Evolutionary conservation across 371 early-diverging fungal genomes (phyloP).

Genomic region (Homolaphlyctis polyrhiza): DNA sequence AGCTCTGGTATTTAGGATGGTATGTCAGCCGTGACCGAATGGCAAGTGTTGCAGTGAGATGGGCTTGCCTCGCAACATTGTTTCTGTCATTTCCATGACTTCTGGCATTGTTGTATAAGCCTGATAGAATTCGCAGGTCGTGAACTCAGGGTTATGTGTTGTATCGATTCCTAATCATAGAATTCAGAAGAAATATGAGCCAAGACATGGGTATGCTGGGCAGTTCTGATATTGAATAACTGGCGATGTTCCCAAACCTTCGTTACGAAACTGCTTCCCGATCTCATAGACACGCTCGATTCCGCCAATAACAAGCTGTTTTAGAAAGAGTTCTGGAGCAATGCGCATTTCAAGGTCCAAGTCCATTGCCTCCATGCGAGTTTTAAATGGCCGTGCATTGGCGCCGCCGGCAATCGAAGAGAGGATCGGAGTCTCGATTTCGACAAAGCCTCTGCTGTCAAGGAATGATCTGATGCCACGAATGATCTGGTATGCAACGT

Average conservation of each 20-base stretch:
- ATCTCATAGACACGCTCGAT: conserved; percentile 93
- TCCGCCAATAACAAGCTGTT: conserved; percentile 95
- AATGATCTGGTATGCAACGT: conserved; percentile 47
- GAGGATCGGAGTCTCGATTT: conserved; percentile 96
- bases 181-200: too few species aligned
- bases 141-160: conserved; percentile 98
- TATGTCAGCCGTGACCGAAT: too few species aligned
- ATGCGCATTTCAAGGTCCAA: conserved; percentile 82
- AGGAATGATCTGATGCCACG: conserved; percentile 73
- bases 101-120: conserved; percentile 86
- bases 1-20: too few species aligned
- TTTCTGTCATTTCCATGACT: conserved; percentile 81
- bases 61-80: conserved; percentile 55
- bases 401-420: conserved; percentile 91
- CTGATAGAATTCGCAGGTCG: conserved; percentile 95
- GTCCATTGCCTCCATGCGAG: conserved; percentile 73
- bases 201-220: background rate
- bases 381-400: conserved; percentile 90
- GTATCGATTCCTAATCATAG: conserved; percentile 81
- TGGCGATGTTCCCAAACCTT: conserved; percentile 31
- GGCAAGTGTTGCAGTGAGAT: too few species aligned
- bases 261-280: conserved; percentile 97
- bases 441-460: conserved; percentile 75
- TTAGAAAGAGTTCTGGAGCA: conserved; percentile 94
- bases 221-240: background rate